phyloP scores from a whole-genome alignment of 2,329 filamentous ascomycete genomes.

The Paraphoma chrysanthemicola region DNA sequence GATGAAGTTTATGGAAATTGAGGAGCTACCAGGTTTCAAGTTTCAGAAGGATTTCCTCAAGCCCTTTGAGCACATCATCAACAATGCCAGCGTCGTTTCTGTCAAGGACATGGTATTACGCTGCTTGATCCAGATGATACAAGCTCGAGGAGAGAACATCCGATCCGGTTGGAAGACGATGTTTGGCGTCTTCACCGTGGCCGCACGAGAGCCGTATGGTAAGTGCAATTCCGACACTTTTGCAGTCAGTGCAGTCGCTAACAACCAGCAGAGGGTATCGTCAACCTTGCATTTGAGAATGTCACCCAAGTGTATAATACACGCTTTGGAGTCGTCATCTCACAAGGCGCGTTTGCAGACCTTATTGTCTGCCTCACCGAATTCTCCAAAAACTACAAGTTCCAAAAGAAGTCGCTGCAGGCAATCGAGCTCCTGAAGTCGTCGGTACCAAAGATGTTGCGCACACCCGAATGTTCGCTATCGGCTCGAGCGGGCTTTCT shows the following conservation, averaged over 20 bases:
- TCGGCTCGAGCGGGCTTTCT: conserved; percentile 68
- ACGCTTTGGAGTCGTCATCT: conserved; percentile 93
- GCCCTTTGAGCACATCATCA: conserved; percentile 96
- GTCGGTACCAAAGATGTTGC: conserved; percentile 92
- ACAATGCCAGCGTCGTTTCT: conserved; percentile 86
- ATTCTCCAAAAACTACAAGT: conserved; percentile 98
- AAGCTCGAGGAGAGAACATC: conserved; percentile 95
- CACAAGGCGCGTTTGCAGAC: conserved; percentile 95
- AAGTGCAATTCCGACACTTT: conserved; percentile 30
- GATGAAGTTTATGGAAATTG: conserved; percentile 99
- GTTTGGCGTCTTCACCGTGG: conserved; percentile 98
- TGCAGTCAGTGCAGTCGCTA: conserved; percentile 8
- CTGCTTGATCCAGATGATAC: conserved; percentile 98
- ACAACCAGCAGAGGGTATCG: conserved; percentile 76
- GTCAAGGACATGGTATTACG: conserved; percentile 98
- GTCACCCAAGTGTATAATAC: conserved; percentile 95
- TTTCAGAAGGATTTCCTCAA: conserved; percentile 99
- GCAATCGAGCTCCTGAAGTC: conserved; percentile 95
- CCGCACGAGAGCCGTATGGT: conserved; percentile 86
- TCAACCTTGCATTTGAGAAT: conserved; percentile 96
- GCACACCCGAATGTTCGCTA: conserved; percentile 91
- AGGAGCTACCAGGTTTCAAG: conserved; percentile 97
- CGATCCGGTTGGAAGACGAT: conserved; percentile 98
- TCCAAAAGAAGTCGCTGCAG: conserved; percentile 97
- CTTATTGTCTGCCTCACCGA: conserved; percentile 95